phyloP scores from a whole-genome alignment of 352 stramenopile genomes.

The Phytophthora idaei region DNA sequence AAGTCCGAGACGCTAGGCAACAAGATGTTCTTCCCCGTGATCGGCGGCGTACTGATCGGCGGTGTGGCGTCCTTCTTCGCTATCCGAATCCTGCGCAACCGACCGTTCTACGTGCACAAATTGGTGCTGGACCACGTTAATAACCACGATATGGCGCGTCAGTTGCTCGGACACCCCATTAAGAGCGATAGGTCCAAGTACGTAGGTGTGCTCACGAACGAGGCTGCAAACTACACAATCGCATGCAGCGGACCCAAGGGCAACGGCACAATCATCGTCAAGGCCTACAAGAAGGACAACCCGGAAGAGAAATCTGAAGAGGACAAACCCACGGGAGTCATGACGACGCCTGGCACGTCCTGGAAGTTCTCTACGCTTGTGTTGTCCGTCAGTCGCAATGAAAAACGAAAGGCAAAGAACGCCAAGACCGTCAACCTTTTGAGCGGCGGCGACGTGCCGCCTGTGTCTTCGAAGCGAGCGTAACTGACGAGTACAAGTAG shows the following conservation, averaged over 20 bases:
- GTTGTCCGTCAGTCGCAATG: slow-evolving; percentile 64
- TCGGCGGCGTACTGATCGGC: slow-evolving; percentile 66
- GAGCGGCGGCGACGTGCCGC: slow-evolving; percentile 19
- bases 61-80: slow-evolving; percentile 72
- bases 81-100: slow-evolving; percentile 79
- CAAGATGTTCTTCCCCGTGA: slow-evolving; percentile 70
- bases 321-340: slow-evolving; percentile 32
- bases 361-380: slow-evolving; percentile 83
- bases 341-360: slow-evolving; percentile 67
- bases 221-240: slow-evolving; percentile 75
- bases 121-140: slow-evolving; percentile 79
- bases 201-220: slow-evolving; percentile 60
- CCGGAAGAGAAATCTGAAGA: slow-evolving; percentile 14
- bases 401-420: slow-evolving; percentile 63
- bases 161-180: slow-evolving; percentile 69
- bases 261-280: slow-evolving; percentile 75
- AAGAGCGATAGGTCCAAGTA: slow-evolving; percentile 77
- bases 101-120: slow-evolving; percentile 83
- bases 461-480: slow-evolving; percentile 19
- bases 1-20: slow-evolving; percentile 69
- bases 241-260: slow-evolving; percentile 66
- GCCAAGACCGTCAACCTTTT: slow-evolving; percentile 75
- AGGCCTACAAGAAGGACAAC: slow-evolving; percentile 68
- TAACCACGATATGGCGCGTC: slow-evolving; percentile 64
- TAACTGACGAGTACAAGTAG: slow-evolving; percentile 2